Percentiles rank a stretch among this genome's conserved stretches.
Conservation (phyloP, 768 basidiomycete genomes). For the Panellus pusillus region DNA sequence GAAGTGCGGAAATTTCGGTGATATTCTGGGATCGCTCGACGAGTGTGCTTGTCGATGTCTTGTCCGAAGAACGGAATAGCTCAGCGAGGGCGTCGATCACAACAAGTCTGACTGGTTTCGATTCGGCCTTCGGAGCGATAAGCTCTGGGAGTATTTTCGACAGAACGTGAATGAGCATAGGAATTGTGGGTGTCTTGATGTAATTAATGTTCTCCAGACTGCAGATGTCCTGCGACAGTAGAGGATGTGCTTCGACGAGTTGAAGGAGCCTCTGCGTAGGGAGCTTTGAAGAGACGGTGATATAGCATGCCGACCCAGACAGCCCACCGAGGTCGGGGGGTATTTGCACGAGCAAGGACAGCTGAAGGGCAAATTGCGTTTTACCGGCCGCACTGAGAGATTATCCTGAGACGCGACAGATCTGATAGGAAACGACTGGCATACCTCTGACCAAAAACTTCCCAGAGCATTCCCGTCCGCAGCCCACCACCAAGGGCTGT, state of each 20-base stretch:
- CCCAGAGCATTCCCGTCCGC: conserved; percentile 78
- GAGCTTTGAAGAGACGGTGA: conserved; percentile 71
- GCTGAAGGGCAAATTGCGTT: conserved; percentile 86
- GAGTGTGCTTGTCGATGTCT: conserved; percentile 60
- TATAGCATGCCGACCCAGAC: conserved; percentile 69
- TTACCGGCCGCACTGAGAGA: conserved; percentile 84
- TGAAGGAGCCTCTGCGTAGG: conserved; percentile 69
- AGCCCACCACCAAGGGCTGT: conserved; percentile 76
- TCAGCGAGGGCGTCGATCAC: conserved; percentile 89
- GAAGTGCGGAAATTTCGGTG: conserved; percentile 59
- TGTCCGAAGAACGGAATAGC: conserved; percentile 68
- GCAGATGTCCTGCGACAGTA: conserved; percentile 43
- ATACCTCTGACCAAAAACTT: conserved; percentile 88
- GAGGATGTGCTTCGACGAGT: conserved; percentile 54
- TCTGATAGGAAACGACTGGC: background rate
- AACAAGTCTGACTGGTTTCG: conserved; percentile 71
- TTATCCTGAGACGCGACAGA: conserved; percentile 9
- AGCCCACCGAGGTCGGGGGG: conserved; percentile 57
- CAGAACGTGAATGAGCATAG: conserved; percentile 56
- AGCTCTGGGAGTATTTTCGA: conserved; percentile 53
- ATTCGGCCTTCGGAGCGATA: conserved; percentile 35
- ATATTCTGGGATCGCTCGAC: conserved; percentile 74
- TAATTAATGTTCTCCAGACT: conserved; percentile 62
- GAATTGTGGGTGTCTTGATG: conserved; percentile 53
- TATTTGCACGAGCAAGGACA: conserved; percentile 77